Base-by-base conservation (phyloP, 257 asterid species). In the Plantago elongata region DNA sequence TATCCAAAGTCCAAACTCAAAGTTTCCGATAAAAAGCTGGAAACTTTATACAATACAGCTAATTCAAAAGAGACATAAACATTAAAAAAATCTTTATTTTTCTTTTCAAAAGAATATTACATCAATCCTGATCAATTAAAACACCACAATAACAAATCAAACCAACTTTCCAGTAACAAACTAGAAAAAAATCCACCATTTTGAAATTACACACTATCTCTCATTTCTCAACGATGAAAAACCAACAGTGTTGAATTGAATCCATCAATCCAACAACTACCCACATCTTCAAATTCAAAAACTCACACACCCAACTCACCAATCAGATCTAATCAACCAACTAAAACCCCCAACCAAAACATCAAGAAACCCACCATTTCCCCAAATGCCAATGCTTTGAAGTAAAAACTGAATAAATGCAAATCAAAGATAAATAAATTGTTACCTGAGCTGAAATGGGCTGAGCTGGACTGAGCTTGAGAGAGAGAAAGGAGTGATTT, bases 281-380 rank as follows among this genome's bases (percentile, higher is more conserved):
- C 27, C 27, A 22, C 27, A 22, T 1, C 1, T 22, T 22, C 27
- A 22, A 22, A 22, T 2, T n/a, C 65, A 65, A 2, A 61, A 45
- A 72, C 71, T 18, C 55, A 64, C 51, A 68, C 54, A 75, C 49
- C 64, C 17, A 44, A 60, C 73, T 67, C 40, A 34, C 2, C 40
- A 34, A 73, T 81, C 92, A 78, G 92, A 88, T 88, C 95, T 80
- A 72, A 57, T 11, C 0, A 55, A 5, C 15, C 9, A 15, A 64
- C 13, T 12, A 14, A 40, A 52, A 61, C 51, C 51, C 62, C 62
- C 70, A 75, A 73, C 72, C 69, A 10, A 8, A 42, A 52, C 65
- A 61, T 5, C 29, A 9, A 16, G 55, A 10, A 16, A 54, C 57
- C 60, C 46, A 57, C 45, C 61, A 15, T 15, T 49, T 63, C 13